Base-by-base conservation (phyloP, 169 alveolate species). In the Eimeria maxima region DNA sequence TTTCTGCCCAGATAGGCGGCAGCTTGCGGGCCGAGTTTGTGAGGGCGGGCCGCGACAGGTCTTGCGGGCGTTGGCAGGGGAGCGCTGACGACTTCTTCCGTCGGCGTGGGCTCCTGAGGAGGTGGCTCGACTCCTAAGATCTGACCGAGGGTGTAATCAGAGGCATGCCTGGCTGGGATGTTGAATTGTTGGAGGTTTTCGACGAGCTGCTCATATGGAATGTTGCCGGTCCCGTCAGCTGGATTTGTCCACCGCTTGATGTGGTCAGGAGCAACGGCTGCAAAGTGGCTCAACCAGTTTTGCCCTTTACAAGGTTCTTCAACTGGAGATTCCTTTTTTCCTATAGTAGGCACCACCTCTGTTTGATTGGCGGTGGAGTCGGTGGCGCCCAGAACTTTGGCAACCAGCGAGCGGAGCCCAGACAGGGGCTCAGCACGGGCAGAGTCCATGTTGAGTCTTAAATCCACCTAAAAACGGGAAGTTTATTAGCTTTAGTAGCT, bases 191-290 rank as follows among this genome's bases (percentile, higher is more conserved):
- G 89, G 22, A 92, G 96, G 60, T 92, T 92, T 78, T 92, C 96
- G 69, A 92, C 81, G 33, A 92, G 96, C 69, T 78, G 89, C 86
- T 76, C 96, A 20, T 92, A 92, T 24, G 96, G 86, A 65, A 92
- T 92, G 44, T 83, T 53, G 5, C 96, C 96, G 14, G 93, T 76
- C 13, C 96, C 96, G 63, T 92, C 96, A 4, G 55, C 86, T 22
- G 96, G 92, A 69, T 92, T 92, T n/a, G 89, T 83, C 96, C 96
- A 92, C 6, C 96, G 89, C 60, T 83, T 78, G 96, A 92, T 92
- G 76, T 92, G 92, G 20, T 78, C 83, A 29, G 96, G 96, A 29
- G 96, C 96, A 44, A 92, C 92, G 10, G 89, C 44, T 42, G 96
- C 92, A 53, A 76, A 92, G 86, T 92, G 74, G 50, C 96, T 92